Evolutionary conservation across 306 rosid species (phyloP).

Genomic region (Rosa multiflora): DNA sequence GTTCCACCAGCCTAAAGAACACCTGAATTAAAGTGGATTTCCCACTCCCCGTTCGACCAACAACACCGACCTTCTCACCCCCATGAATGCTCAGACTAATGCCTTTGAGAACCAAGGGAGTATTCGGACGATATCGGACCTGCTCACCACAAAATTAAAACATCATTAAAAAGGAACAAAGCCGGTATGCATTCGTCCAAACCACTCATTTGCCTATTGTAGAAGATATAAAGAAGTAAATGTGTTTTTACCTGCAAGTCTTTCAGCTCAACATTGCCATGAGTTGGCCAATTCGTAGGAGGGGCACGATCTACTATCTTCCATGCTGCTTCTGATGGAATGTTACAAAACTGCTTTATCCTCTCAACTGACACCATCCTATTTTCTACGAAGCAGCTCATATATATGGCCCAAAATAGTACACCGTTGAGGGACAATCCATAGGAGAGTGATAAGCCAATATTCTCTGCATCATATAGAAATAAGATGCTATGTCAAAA

Average conservation of each 20-base stretch:
- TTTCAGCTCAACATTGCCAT: slow-evolving; percentile 71
- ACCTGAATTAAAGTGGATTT: slow-evolving; percentile 94
- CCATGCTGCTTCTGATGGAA: slow-evolving; percentile 88
- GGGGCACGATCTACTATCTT: slow-evolving; percentile 52
- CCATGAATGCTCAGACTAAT: slow-evolving; percentile 71
- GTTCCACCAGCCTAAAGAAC: slow-evolving; percentile 92
- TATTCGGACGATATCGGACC: slow-evolving; percentile 89
- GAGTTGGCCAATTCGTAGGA: slow-evolving; percentile 85
- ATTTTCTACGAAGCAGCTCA: slow-evolving; percentile 92
- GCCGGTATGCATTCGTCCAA: neutral
- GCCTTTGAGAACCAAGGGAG: slow-evolving; percentile 93
- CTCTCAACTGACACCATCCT: slow-evolving; percentile 98
- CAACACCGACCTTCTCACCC: slow-evolving; percentile 91
- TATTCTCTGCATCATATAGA: slow-evolving; percentile 52
- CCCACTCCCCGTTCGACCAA: slow-evolving; percentile 95
- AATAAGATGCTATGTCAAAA: slow-evolving; percentile 11
- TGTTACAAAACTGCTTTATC: slow-evolving; percentile 70
- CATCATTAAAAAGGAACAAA: neutral
- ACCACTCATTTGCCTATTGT: neutral
- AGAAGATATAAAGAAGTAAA: neutral
- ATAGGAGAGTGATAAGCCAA: slow-evolving; percentile 87
- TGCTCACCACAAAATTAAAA: slow-evolving; percentile 31
- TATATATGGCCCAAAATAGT: slow-evolving; percentile 71
- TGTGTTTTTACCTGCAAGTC: slow-evolving; percentile 68
- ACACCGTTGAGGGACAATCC: slow-evolving; percentile 77